These are phyloP conservation scores for Crotalaria pallida DNA, from an alignment of 306 rosid genomes.

Conservation along the genomic window DNA sequence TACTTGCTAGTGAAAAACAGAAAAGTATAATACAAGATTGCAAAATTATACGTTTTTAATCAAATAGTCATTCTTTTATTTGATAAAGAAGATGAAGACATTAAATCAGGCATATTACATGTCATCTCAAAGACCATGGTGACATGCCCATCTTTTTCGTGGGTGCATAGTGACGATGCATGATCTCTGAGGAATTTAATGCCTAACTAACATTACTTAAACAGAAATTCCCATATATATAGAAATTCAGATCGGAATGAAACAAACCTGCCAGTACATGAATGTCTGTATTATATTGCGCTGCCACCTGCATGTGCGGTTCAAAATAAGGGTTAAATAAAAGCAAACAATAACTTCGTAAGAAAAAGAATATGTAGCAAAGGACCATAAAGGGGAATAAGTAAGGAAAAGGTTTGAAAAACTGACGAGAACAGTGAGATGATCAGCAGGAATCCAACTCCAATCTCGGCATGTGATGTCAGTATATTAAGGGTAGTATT, in stretches of 20 bases:
- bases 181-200: background rate
- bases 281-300: slow-evolving; percentile 65
- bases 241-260: background rate
- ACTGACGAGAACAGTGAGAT: slow-evolving; percentile 67
- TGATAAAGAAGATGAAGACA: background rate
- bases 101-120: background rate
- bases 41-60: background rate
- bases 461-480: slow-evolving; percentile 64
- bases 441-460: slow-evolving; percentile 61
- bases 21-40: background rate
- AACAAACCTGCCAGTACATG: slow-evolving; percentile 73
- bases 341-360: background rate
- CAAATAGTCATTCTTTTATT: background rate
- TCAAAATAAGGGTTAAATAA: background rate
- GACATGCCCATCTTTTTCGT: background rate
- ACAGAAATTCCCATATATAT: background rate
- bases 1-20: background rate
- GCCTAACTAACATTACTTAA: background rate
- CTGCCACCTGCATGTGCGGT: slow-evolving; percentile 49
- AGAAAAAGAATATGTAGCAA: background rate
- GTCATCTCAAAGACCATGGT: background rate
- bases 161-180: background rate
- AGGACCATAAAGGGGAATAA: background rate
- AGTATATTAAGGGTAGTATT: slow-evolving; percentile 53
- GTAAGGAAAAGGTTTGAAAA: background rate